Conservation (phyloP, 192 early-diverging fungal species). For the Funneliformis geosporum region DNA sequence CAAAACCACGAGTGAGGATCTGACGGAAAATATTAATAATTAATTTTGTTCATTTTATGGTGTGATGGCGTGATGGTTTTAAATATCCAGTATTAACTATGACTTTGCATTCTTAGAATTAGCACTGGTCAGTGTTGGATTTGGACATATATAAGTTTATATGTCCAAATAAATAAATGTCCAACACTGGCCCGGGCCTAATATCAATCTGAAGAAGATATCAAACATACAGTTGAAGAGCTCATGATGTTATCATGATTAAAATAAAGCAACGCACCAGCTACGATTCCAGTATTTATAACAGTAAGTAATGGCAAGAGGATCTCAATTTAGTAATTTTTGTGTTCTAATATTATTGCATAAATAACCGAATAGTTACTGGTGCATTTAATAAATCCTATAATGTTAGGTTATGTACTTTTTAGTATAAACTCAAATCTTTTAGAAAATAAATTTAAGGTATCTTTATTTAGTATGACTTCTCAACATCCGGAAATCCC, state of each 20-base stretch:
- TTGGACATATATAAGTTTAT: too few species aligned
- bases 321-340: background rate
- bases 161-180: too few species aligned
- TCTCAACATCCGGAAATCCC: background rate
- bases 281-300: background rate
- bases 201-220: background rate
- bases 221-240: background rate
- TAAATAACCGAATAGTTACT: conserved; percentile 6
- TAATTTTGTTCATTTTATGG: conserved; percentile 19
- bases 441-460: too few species aligned
- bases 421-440: too few species aligned
- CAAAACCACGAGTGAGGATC: conserved; percentile 20
- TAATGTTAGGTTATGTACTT: conserved; percentile 6
- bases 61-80: conserved; percentile 26
- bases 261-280: background rate
- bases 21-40: conserved; percentile 21
- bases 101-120: conserved; percentile 26
- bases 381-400: conserved; percentile 1
- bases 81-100: too few species aligned
- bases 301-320: conserved; percentile 20
- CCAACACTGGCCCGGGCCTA: too few species aligned
- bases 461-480: conserved; percentile 10
- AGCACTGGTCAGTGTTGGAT: too few species aligned
- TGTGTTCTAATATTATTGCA: conserved; percentile 7
- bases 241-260: conserved; percentile 5